Base-by-base conservation (phyloP, 164 flowering plant species). In the Umbellularia californica region DNA sequence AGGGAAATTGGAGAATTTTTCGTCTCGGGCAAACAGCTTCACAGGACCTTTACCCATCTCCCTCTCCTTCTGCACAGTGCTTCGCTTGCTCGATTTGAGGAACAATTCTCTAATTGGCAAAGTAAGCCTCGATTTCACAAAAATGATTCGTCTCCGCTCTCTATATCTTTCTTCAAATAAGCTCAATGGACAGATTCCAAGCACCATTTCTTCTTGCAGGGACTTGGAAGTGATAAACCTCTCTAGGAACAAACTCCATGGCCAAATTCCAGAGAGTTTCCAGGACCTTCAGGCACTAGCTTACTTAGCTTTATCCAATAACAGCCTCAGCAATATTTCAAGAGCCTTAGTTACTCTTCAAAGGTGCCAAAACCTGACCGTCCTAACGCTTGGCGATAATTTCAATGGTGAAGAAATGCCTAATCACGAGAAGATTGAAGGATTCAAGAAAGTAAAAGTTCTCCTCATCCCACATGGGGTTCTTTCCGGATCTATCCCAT, bases 121-220 rank as follows among this genome's bases (percentile, higher is more conserved):
- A 23, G 64, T 79, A 41, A 76, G 80, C 79, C 82, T 90, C 65
- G 81, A 90, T 79, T 94, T 88, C 81, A 75, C 88, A 58, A 75
- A 79, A 67, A 75, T 92, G 83, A 69, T 85, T 1, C 69, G 74
- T 74, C 93, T 94, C 12, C 71, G 74, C 50, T 81, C 87, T n/a
- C 91, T 94, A 77, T 94, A 94, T 84, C 90, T 94, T 63, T 97
- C 88, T 33, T 76, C 84, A 28, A 94, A 94, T 80, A 85, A 71
- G 70, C 87, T 94, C 28, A 10, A 13, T 41, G 95, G 98, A 22
- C 13, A 74, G 22, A 81, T 88, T 41, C 95, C 93, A 1, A 70
- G 17, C 66, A 82, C 86, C 3, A 78, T 94, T 2, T 85, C 93
- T 2, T 75, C 76, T 77, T 89, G 94, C 76, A 79, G 28, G 22